These are phyloP conservation scores for Fusarium falciforme DNA, from an alignment of 2,329 filamentous ascomycete genomes.

Conservation along the genomic window DNA sequence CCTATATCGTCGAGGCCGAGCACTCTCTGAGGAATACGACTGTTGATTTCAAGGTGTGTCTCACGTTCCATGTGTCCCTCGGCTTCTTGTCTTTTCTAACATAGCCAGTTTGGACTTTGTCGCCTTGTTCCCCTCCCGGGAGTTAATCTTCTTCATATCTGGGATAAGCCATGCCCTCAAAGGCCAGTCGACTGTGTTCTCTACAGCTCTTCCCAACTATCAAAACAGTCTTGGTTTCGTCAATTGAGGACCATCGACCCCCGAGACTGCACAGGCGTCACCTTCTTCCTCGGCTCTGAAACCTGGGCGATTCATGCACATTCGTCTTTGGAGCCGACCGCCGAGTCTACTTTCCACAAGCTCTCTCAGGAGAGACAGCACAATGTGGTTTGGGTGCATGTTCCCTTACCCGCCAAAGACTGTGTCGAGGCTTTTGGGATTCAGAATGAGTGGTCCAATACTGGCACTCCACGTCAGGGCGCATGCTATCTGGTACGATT, in stretches of 20 bases:
- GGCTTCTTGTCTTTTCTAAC: not conserved
- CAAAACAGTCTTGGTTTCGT: not conserved
- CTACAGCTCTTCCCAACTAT: not conserved
- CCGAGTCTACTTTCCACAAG: not conserved
- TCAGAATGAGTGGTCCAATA: not conserved
- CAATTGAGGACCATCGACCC: slow-evolving; percentile 7
- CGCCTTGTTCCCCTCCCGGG: not conserved
- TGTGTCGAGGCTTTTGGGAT: not conserved
- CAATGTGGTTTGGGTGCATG: not conserved
- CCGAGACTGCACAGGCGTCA: slow-evolving; percentile 11
- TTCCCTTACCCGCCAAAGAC: not conserved
- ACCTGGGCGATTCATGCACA: not conserved
- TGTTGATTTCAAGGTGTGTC: not conserved
- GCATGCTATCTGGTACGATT: not conserved
- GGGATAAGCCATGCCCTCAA: not conserved
- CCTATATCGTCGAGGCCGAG: not conserved
- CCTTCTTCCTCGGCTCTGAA: not conserved
- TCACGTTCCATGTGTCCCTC: not conserved
- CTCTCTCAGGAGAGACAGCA: not conserved
- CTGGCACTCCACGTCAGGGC: not conserved
- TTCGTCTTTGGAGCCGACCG: not conserved
- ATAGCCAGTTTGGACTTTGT: not conserved
- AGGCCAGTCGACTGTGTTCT: not conserved
- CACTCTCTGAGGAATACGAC: not conserved
- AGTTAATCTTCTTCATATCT: not conserved